Evolutionary conservation across 2,329 filamentous ascomycete genomes (phyloP).

Genomic region (Penicillium sp.): DNA sequence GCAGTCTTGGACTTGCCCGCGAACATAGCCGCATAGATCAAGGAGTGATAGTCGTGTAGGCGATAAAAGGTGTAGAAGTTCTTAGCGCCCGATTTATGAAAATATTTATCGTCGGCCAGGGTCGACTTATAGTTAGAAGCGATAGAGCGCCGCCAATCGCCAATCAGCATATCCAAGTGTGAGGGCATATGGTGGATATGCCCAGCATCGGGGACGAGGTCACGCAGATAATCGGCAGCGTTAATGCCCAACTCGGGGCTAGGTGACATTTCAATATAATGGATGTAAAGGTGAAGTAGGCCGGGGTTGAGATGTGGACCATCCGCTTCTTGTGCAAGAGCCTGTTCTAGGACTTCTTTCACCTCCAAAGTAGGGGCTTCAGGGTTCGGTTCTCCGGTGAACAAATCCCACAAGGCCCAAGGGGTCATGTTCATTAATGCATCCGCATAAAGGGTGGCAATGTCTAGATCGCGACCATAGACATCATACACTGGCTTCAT

Average conservation of each 20-base stretch:
- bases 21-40: slow-evolving; percentile 74
- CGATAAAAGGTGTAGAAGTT: slow-evolving; percentile 76
- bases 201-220: slow-evolving; percentile 64
- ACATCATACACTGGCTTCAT: slow-evolving; percentile 56
- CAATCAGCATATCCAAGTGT: slow-evolving; percentile 69
- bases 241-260: slow-evolving; percentile 61
- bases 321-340: slow-evolving; percentile 50
- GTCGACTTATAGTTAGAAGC: slow-evolving; percentile 65
- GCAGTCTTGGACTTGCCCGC: slow-evolving; percentile 63
- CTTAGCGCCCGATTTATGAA: slow-evolving; percentile 55
- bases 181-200: slow-evolving; percentile 73
- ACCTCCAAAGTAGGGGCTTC: slow-evolving; percentile 58
- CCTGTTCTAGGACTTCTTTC: slow-evolving; percentile 57
- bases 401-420: slow-evolving; percentile 62
- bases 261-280: slow-evolving; percentile 72
- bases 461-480: slow-evolving; percentile 58
- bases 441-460: slow-evolving; percentile 62
- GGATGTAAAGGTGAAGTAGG: slow-evolving; percentile 70
- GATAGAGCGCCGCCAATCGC: slow-evolving; percentile 66
- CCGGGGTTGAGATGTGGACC: slow-evolving; percentile 61
- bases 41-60: slow-evolving; percentile 69
- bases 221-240: slow-evolving; percentile 62
- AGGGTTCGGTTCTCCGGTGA: slow-evolving; percentile 54
- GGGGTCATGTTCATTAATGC: slow-evolving; percentile 65
- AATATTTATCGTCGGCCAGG: slow-evolving; percentile 64